Evolutionary conservation across 2,329 filamentous ascomycete species (phyloP).

Genomic region (Alternaria ventricosa): DNA sequence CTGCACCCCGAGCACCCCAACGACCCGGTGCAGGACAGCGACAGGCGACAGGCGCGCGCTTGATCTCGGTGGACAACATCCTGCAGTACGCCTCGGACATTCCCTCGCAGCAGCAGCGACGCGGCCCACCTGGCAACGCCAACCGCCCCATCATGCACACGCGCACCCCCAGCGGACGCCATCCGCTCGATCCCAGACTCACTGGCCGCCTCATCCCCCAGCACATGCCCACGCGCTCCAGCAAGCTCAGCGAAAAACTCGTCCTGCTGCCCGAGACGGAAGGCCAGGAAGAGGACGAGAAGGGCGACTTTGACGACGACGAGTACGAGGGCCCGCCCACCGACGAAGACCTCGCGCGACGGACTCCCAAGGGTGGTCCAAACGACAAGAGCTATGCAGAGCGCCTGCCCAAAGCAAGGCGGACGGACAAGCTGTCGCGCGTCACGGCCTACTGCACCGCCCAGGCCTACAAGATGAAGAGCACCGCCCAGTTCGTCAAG

Average conservation of each 20-base stretch:
- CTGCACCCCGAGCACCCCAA: constrained; percentile 33
- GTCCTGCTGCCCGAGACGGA: constrained; percentile 87
- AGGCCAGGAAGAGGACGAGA: constrained; percentile 61
- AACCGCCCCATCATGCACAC: constrained; percentile 56
- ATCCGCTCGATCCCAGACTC: constrained; percentile 62
- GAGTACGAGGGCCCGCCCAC: constrained; percentile 66
- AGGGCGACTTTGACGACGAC: constrained; percentile 61
- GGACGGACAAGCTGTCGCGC: constrained; percentile 85
- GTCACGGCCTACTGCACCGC: constrained; percentile 97
- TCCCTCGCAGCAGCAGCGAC: constrained; percentile 89
- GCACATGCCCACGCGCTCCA: constrained; percentile 81
- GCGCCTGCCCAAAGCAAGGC: constrained; percentile 83
- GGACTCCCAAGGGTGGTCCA: constrained; percentile 68
- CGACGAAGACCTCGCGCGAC: constrained; percentile 70
- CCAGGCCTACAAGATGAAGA: constrained; percentile 87
- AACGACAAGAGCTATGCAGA: constrained; percentile 91
- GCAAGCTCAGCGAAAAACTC: constrained; percentile 96
- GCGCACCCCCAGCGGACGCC: constrained; percentile 57
- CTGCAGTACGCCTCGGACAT: constrained; percentile 94
- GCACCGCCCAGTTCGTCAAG: constrained; percentile 86
- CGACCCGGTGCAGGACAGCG: constrained; percentile 39
- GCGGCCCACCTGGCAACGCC: constrained; percentile 67
- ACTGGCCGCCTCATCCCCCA: constrained; percentile 63
- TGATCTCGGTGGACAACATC: constrained; percentile 91
- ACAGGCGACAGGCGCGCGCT: constrained; percentile 56